phyloP scores from a whole-genome alignment of 2,329 filamentous ascomycete genomes.

The Fusarium decemcellulare region DNA sequence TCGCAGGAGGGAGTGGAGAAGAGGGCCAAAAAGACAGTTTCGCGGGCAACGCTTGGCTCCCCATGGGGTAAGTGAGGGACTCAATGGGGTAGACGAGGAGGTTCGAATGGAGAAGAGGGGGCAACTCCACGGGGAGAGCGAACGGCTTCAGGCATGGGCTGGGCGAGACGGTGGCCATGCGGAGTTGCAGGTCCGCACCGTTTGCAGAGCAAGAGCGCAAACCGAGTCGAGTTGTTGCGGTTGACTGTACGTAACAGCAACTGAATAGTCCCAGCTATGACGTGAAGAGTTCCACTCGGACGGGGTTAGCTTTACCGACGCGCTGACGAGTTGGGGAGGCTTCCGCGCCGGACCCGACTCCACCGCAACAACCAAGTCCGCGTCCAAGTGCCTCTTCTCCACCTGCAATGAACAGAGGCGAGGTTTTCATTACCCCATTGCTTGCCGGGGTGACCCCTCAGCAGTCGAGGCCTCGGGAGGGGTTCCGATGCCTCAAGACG shows the following conservation, averaged over 20 bases:
- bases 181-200: not conserved
- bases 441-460: not conserved
- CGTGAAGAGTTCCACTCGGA: conserved; percentile 28
- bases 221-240: conserved; percentile 9
- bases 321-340: conserved; percentile 15
- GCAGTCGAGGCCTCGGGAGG: conserved; percentile 12
- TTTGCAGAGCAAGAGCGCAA: not conserved
- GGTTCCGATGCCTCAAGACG: conserved; percentile 22
- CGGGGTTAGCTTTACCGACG: conserved; percentile 10
- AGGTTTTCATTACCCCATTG: conserved; percentile 34
- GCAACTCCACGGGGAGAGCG: conserved; percentile 2
- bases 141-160: not conserved
- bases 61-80: conserved; percentile 24
- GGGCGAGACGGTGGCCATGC: conserved; percentile 1
- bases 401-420: not conserved
- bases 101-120: not conserved
- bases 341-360: conserved; percentile 7
- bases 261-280: conserved; percentile 20
- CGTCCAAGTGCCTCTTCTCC: not conserved
- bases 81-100: conserved; percentile 23
- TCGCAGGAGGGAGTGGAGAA: conserved; percentile 18
- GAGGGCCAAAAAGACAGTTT: not conserved
- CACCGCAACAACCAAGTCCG: not conserved
- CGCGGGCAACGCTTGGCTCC: conserved; percentile 9
- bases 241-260: conserved; percentile 35